Evolutionary conservation across 192 early-diverging fungal species (phyloP), one percentile per base, ranked within the genome.

Genomic region (Coemansia sp.): DNA sequence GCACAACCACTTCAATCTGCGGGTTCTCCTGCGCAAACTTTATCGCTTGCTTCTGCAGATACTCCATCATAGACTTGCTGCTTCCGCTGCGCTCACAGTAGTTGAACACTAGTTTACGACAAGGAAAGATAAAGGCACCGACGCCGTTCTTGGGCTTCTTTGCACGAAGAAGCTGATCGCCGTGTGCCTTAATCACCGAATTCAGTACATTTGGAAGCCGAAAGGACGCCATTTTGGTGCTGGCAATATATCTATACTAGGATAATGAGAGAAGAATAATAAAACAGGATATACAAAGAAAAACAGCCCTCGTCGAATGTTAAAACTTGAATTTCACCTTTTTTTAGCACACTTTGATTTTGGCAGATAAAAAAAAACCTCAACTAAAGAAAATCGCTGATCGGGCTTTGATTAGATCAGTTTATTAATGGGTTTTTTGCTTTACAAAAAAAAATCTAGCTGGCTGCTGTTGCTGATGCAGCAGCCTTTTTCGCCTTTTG

Each of bases 31-130:
- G 76, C 55, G 92, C 89, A 59, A 77, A 84, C 18, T 84, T 61
- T 3, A 86, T 69, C 30, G 88, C 70, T 20, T 86, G 83, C 56
- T 80, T 86, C 66, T 88, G 87, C 63, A 93, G 69, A 57, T 89
- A 93, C 61, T 91, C 84, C 87, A 88, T 82, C 87, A 92, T 89
- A 38, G 89, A 86, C 40, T 84, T 82, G 79, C 86, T 90, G 73
- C 89, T 91, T 60, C 89, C 92, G 58, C 89, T 85, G 50, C 88
- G 88, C 80, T 93, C 92, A 74, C 92, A 92, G 71, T 93, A 93
- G 72, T 90, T 87, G 73, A 93, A 90, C 20, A 91, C 89, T 18
- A 93, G 72, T 52, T 90, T 91, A 33, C 89, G 86, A 66, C 90
- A 92, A 51, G 89, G 89, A 34, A 89, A 85, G 11, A 92, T 80